Conservation (phyloP, 176 grass and related monocot species). For the Eleusine indica region DNA sequence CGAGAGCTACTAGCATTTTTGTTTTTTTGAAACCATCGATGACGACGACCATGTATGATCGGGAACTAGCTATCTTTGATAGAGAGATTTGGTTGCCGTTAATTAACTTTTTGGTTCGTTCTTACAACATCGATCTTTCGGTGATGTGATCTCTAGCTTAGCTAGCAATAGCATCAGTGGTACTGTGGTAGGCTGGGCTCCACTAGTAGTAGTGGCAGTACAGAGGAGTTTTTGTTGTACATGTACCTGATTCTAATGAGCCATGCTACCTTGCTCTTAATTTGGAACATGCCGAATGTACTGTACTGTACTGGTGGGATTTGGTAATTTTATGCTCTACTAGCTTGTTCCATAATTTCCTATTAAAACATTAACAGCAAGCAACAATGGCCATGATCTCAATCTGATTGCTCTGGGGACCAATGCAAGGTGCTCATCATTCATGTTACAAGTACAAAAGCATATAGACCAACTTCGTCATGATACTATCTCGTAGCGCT, state of each 20-base stretch:
- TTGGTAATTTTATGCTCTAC: slow-evolving; percentile 33
- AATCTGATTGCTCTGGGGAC: slow-evolving; percentile 15
- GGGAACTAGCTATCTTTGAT: slow-evolving; percentile 6
- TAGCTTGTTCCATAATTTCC: not conserved
- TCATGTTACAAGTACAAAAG: not conserved
- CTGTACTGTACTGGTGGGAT: slow-evolving; percentile 14
- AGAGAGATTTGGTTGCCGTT: slow-evolving; percentile 11
- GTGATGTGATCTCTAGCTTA: slow-evolving; percentile 25
- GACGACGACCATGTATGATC: not conserved
- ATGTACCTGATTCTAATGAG: slow-evolving; percentile 48
- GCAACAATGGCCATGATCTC: not conserved
- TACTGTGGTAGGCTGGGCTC: not conserved
- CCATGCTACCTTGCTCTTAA: slow-evolving; percentile 30
- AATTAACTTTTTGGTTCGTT: slow-evolving; percentile 20
- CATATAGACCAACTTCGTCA: not conserved
- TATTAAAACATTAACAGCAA: not conserved
- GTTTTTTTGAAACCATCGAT: not conserved
- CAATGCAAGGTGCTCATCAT: not conserved
- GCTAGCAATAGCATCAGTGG: not conserved
- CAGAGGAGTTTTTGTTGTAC: slow-evolving; percentile 32
- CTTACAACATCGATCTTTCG: not conserved
- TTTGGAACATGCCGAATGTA: not conserved
- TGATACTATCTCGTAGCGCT: not conserved
- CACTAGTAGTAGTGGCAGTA: not conserved
- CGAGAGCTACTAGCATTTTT: not conserved